Percentiles rank a stretch among this genome's conserved stretches.
phyloP scores from a whole-genome alignment of 2,329 filamentous ascomycete species.

The Nigrospora osmanthi region DNA sequence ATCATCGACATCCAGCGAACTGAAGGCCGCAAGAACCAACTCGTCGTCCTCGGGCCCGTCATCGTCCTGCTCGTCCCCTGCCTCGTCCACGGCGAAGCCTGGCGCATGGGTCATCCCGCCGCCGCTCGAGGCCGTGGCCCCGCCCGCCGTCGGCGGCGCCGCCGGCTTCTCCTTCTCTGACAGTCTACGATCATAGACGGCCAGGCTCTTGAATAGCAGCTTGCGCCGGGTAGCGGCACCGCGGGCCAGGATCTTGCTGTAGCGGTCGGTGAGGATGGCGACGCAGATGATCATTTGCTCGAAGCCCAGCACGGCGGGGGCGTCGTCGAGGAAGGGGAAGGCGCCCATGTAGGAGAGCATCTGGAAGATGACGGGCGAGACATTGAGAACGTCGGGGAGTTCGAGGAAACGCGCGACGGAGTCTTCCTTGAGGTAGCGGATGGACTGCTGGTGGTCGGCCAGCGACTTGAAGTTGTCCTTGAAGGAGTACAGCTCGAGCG shows the following conservation, averaged over 20 bases:
- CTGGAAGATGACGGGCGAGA: slow-evolving; percentile 62
- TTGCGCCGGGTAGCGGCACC: slow-evolving; percentile 51
- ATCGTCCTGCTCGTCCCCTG: slow-evolving; percentile 29
- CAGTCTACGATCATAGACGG: slow-evolving; percentile 58
- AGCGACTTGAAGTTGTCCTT: slow-evolving; percentile 66
- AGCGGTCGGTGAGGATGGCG: slow-evolving; percentile 64
- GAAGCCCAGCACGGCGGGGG: slow-evolving; percentile 61
- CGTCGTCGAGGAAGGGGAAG: slow-evolving; percentile 65
- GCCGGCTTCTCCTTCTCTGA: slow-evolving; percentile 21
- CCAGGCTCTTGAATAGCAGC: slow-evolving; percentile 63
- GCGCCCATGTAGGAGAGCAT: slow-evolving; percentile 65
- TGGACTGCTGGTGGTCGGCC: slow-evolving; percentile 53
- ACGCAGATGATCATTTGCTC: slow-evolving; percentile 66
- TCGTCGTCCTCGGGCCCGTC: slow-evolving; percentile 48
- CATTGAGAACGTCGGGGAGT: slow-evolving; percentile 61
- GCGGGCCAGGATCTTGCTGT: slow-evolving; percentile 53
- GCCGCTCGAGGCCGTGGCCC: neutral
- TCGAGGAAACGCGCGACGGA: slow-evolving; percentile 66
- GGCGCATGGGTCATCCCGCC: slow-evolving; percentile 10
- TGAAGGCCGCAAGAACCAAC: slow-evolving; percentile 60
- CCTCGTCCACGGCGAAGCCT: slow-evolving; percentile 40
- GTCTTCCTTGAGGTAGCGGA: slow-evolving; percentile 62
- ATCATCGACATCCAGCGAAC: slow-evolving; percentile 57
- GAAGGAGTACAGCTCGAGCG: slow-evolving; percentile 65
- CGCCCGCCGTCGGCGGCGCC: neutral